Evolutionary conservation across 2,329 filamentous ascomycete genomes (phyloP), one percentile per base, ranked within the genome.

Genomic region (Aphanoascus verrucosus): DNA sequence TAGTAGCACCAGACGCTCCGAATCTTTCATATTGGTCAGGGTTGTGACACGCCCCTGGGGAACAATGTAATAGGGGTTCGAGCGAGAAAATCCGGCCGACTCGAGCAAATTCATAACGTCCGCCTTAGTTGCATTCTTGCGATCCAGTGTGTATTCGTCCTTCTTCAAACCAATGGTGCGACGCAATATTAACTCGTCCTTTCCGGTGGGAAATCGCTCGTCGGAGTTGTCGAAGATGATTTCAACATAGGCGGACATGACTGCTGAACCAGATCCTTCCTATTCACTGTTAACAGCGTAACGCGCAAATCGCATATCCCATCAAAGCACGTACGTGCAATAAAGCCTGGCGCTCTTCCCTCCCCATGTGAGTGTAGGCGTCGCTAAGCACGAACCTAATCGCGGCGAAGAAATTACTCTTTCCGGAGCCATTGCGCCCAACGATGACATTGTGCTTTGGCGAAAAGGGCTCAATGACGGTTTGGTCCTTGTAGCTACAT

Each of bases 241-340:
- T 72, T 98, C 93, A 56, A 98, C 94, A 64, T 97, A 98, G n/a
- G 93, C 94, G 46, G 90, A 95, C 88, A 96, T 95, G 64, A 98
- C 91, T 14, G 93, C 93, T 2, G 91, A 95, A 35, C 93, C 94
- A 3, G 93, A 94, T 40, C 94, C 94, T 77, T 98, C 94, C 75
- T 79, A 60, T 49, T 56, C 48, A 31, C 23, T 53, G 63, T 74
- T 53, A 72, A 64, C 3, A 49, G 20, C 4, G 5, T 49, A 19
- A 12, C 31, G 44, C 35, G 31, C 6, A 31, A 17, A 43, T 14
- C 17, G 9, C n/a, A 28, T 37, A 34, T 5, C n/a, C 20, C 50
- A 11, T 28, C 9, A 1, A 1, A 2, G n/a, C 28, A 28, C 74
- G 40, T 71, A 79, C 76, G 69, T 98, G 93, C n/a, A 98, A 80